Evolutionary conservation across 176 grass and related monocot species (phyloP), one percentile per base, ranked within the genome.

Genomic region (Raddia distichophylla): DNA sequence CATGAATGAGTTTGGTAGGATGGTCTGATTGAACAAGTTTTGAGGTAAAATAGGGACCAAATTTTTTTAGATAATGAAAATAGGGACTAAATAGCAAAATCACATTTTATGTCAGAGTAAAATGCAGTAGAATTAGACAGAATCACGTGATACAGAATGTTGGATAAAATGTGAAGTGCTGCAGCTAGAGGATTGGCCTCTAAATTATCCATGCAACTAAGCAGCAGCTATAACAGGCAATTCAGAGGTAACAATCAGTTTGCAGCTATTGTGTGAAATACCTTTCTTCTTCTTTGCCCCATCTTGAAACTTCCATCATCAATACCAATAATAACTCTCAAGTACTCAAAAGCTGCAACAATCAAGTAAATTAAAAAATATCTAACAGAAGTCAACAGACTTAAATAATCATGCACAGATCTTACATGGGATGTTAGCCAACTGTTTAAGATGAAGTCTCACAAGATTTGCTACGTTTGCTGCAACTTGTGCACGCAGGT

Each of bases 371-470:
- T 86, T 17, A 74, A 45, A 77, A 74, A 52, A 83, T 71, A 76
- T 43, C 45, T 43, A 72, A 49, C 43, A 88, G 60, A 78, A 78
- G 16, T 74, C 51, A 32, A 45, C 33, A 76, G 76, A 76, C 76
- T 77, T 11, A 35, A 80, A 79, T 56, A 69, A 45, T 20, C n/a
- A 50, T 85, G 20, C 35, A 75, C 69, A 18, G 19, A 75, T 73
- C 88, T 94, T 87, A 98, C 95, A 80, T 78, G 95, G 92, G 84
- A 94, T 98, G 81, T 92, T 90, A 60, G 91, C 83, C 85, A 97
- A 73, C 32, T 90, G 82, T 46, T 59, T 84, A 76, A 98, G 77
- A 91, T 87, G 88, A 58, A 94, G 75, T 60, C 91, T 93, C 72
- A 94, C 69, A 63, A 93, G 72, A 86, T 91, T 83, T 73, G 85